These are phyloP conservation scores for Nothophaeocryptopus gaeumannii DNA, from an alignment of 2,329 filamentous ascomycete species.

Conservation along the genomic window DNA sequence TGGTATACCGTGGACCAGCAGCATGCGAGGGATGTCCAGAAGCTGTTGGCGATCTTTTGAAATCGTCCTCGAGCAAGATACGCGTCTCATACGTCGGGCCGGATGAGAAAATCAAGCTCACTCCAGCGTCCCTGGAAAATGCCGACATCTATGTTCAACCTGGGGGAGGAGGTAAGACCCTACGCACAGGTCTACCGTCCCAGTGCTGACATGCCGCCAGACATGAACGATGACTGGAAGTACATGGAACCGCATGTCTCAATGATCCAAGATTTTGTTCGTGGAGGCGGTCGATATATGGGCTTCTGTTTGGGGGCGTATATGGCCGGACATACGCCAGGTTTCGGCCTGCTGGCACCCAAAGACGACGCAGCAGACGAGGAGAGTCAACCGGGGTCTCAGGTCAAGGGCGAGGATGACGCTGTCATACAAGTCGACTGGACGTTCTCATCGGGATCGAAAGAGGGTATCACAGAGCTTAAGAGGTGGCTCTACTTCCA, in stretches of 20 bases:
- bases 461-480: slow-evolving; percentile 11
- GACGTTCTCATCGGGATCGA: slow-evolving; percentile 18
- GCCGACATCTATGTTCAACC: slow-evolving; percentile 21
- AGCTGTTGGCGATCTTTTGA: slow-evolving; percentile 17
- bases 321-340: slow-evolving; percentile 19
- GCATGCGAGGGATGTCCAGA: slow-evolving; percentile 19
- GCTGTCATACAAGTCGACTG: slow-evolving; percentile 26
- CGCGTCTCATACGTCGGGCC: slow-evolving; percentile 21
- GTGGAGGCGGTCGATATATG: slow-evolving; percentile 21
- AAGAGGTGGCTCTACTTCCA: slow-evolving; percentile 27
- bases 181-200: background rate
- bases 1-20: slow-evolving; percentile 23
- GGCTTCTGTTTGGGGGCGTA: slow-evolving; percentile 27
- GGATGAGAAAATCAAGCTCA: slow-evolving; percentile 17
- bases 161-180: slow-evolving; percentile 21
- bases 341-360: slow-evolving; percentile 16
- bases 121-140: slow-evolving; percentile 13
- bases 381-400: slow-evolving; percentile 9
- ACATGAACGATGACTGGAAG: slow-evolving; percentile 17
- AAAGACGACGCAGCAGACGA: slow-evolving; percentile 18
- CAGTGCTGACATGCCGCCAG: slow-evolving; percentile 4
- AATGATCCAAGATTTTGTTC: slow-evolving; percentile 21
- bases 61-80: slow-evolving; percentile 14
- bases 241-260: slow-evolving; percentile 15
- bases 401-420: slow-evolving; percentile 18